Conservation (phyloP, 176 grass and related monocot species). For the Pharus latifolius region DNA sequence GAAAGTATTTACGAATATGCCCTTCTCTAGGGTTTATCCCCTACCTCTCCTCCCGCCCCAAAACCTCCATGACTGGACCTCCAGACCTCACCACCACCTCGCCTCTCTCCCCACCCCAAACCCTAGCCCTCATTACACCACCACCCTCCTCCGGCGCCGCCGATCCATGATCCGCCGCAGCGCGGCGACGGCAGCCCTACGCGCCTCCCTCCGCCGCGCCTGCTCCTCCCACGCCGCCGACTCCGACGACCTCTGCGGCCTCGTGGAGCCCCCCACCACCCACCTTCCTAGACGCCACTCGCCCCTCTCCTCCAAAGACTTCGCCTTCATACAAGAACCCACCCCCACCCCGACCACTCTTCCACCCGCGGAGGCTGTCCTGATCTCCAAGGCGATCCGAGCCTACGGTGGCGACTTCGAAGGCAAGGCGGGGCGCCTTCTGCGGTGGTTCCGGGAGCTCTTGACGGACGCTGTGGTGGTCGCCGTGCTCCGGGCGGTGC, state of each 20-base stretch:
- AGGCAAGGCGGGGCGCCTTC: conserved; percentile 42
- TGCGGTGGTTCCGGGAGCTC: conserved; percentile 59
- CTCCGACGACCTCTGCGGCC: conserved; percentile 14
- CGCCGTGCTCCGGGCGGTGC: conserved; percentile 45
- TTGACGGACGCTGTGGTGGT: conserved; percentile 53
- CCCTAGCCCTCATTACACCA: neutral
- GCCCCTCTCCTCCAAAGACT: conserved; percentile 39
- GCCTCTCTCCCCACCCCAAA: neutral
- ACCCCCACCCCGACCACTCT: neutral
- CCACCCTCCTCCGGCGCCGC: neutral
- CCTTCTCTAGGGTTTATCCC: conserved; percentile 54
- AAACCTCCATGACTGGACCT: conserved; percentile 33
- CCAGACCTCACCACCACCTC: conserved; percentile 8
- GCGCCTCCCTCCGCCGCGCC: conserved; percentile 12
- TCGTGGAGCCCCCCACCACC: neutral
- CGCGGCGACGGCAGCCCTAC: conserved; percentile 16
- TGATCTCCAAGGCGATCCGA: conserved; percentile 69
- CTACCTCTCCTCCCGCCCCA: conserved; percentile 6
- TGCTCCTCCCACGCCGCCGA: conserved; percentile 15
- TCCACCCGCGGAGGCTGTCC: conserved; percentile 43
- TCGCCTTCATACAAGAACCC: conserved; percentile 52
- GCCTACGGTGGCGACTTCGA: conserved; percentile 32
- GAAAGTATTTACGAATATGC: neutral
- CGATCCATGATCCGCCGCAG: conserved; percentile 29
- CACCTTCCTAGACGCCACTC: neutral